Percentiles rank a stretch among this genome's conserved stretches.
Conservation (phyloP, 208 protist genomes). For the Acanthamoeba lenticulata region DNA sequence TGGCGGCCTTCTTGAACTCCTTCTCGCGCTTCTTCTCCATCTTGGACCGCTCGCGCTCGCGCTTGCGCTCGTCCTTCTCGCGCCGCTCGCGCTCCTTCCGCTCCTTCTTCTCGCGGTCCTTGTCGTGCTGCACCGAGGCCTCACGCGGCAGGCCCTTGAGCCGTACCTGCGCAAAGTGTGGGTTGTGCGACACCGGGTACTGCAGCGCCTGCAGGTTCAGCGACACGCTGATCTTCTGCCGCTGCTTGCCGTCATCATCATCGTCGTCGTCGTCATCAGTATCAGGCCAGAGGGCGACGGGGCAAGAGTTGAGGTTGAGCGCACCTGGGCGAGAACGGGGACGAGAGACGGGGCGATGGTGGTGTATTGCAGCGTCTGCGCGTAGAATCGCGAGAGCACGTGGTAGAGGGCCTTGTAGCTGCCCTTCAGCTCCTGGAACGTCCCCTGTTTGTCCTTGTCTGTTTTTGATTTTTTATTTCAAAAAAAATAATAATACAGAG, state of each 20-base stretch:
- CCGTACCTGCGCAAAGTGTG: slow-evolving; percentile 45
- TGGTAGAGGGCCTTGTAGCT: slow-evolving; percentile 51
- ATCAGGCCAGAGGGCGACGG: background rate
- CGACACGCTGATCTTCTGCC: background rate
- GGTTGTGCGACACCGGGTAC: slow-evolving; percentile 40
- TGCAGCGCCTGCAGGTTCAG: slow-evolving; percentile 15
- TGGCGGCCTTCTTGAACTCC: slow-evolving; percentile 61
- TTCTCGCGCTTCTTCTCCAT: slow-evolving; percentile 68
- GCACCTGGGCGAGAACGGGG: slow-evolving; percentile 17
- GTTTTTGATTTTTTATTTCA: background rate
- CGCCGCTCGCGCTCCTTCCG: slow-evolving; percentile 44
- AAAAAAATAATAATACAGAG: background rate
- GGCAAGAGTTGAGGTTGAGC: background rate
- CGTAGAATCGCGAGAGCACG: background rate
- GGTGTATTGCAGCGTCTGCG: slow-evolving; percentile 10
- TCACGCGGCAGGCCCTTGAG: background rate
- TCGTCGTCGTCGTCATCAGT: background rate
- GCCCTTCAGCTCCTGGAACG: slow-evolving; percentile 19
- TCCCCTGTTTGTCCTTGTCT: slow-evolving; percentile 41
- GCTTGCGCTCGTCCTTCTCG: slow-evolving; percentile 54
- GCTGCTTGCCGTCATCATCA: background rate
- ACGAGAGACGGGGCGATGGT: background rate
- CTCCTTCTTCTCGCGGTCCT: slow-evolving; percentile 60
- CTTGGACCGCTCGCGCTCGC: slow-evolving; percentile 55
- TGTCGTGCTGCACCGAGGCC: background rate